Base-by-base conservation (phyloP, 2,329 filamentous ascomycete species). In the Trichoderma semiorbis region DNA sequence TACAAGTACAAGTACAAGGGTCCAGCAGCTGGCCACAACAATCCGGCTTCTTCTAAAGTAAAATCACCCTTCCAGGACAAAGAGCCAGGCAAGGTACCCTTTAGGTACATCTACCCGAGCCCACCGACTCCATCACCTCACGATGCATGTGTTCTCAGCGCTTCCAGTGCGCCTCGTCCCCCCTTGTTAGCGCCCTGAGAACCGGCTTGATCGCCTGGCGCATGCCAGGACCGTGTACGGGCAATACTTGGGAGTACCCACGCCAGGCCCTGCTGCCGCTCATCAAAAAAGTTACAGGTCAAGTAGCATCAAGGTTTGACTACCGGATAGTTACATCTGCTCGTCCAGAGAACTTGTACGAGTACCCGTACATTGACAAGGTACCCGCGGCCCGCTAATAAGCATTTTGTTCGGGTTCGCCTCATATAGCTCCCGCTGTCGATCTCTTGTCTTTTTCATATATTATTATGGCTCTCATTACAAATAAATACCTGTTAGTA, bases 361-460 rank as follows among this genome's bases (percentile, higher is more conserved):
- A 58, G 55, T 58, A 32, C 39, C 39, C 24, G 55, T 58, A 58
- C 28, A 68, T 32, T 12, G 16, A 32, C 53, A 32, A 32, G 26
- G 47, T 11, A 12, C 6, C 47, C 47, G 21, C 47, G 47, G 47
- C 47, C 47, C 47, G n/a, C 47, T 53, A 24, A 24, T 53, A 53
- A 53, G 47, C 47, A 53, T 14, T 53, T 53, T 24, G 24, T n/a
- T 67, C 36, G 24, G 62, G 18, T 53, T 53, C 26, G 62, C 24
- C 26, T 47, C 67, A 53, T 63, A 53, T 62, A 63, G 67, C 39
- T 70, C 67, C 67, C 58, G 67, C 21, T 63, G 67, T 63, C 60
- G 58, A 70, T 50, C 58, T 69, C 39, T 26, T 36, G 30, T 24
- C 32, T 18, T 36, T 39, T 24, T 21, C 24, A 57, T 57, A 26